Percentiles rank a stretch among this genome's conserved stretches.
These are phyloP conservation scores for Craterostigma plantagineum DNA, from an alignment of 257 asterid genomes.

Conservation along the genomic window DNA sequence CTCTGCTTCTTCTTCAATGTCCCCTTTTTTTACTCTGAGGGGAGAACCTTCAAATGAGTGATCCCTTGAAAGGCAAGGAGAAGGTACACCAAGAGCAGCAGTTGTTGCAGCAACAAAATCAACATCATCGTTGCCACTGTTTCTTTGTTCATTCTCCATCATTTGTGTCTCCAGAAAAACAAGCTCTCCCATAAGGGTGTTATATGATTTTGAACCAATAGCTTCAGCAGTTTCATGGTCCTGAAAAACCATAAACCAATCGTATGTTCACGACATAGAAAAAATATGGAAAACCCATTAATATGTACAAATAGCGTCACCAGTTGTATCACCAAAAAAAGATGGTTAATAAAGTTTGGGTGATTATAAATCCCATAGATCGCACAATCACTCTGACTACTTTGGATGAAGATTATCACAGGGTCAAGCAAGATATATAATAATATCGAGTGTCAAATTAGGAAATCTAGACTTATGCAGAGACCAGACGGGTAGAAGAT, in stretches of 20 bases:
- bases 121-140: conserved; percentile 48
- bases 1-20: conserved; percentile 71
- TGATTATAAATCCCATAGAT: too few relatives aligned
- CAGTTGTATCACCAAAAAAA: too few relatives aligned
- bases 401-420: too few relatives aligned
- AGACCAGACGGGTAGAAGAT: conserved; percentile 5
- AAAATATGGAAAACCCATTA: neutral
- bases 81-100: conserved; percentile 90
- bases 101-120: conserved; percentile 97
- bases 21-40: conserved; percentile 44
- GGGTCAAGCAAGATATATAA: too few relatives aligned
- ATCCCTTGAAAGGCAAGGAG: conserved; percentile 78
- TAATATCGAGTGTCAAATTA: too few relatives aligned
- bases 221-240: conserved; percentile 62
- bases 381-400: too few relatives aligned
- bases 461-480: conserved; percentile 2
- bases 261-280: neutral
- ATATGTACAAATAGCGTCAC: too few relatives aligned
- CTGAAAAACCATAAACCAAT: conserved; percentile 24
- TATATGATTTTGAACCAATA: conserved; percentile 81
- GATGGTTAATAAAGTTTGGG: too few relatives aligned
- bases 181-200: conserved; percentile 80
- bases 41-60: conserved; percentile 65
- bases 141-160: conserved; percentile 25
- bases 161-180: conserved; percentile 54